Percentiles rank a stretch among this genome's conserved stretches.
Conservation (phyloP, 441 rosid genomes). For the Populus tomentosa region DNA sequence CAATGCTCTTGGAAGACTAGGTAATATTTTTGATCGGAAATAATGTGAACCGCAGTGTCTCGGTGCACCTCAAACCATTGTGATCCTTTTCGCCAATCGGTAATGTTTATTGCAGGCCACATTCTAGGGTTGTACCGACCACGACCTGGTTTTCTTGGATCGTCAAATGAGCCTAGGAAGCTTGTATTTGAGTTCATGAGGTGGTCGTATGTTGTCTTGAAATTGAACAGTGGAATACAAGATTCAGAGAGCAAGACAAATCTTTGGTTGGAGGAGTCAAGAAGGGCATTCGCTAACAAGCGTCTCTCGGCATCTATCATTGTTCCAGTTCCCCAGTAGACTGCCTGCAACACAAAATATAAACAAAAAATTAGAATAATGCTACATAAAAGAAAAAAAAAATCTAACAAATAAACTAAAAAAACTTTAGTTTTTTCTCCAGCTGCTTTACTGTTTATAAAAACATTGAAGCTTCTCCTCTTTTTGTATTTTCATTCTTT, state of each 20-base stretch:
- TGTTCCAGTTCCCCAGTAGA: conserved; percentile 78
- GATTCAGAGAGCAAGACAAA: conserved; percentile 73
- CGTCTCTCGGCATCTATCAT: conserved; percentile 86
- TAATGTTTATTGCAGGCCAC: conserved; percentile 57
- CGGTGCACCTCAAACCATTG: conserved; percentile 83
- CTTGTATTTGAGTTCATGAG: conserved; percentile 47
- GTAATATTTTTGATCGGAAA: conserved; percentile 36
- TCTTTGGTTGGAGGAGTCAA: conserved; percentile 66
- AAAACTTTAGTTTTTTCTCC: no score
- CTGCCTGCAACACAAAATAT: conserved; percentile 31
- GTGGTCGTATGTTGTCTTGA: conserved; percentile 66
- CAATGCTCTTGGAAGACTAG: conserved; percentile 34
- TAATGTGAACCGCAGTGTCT: conserved; percentile 43
- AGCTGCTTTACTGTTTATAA: no score
- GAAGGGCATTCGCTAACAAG: conserved; percentile 74
- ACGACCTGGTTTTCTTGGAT: conserved; percentile 67
- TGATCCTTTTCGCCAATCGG: conserved; percentile 87
- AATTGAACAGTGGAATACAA: conserved; percentile 75
- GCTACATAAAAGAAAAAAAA: no score
- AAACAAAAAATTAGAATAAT: neutral
- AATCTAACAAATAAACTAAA: no score
- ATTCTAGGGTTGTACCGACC: conserved; percentile 69
- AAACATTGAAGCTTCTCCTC: no score
- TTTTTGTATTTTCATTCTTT: no score
- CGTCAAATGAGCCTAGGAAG: conserved; percentile 68